Evolutionary conservation across 1,284 basidiomycete genomes (phyloP).

Genomic region (Leccinum ponderosum): DNA sequence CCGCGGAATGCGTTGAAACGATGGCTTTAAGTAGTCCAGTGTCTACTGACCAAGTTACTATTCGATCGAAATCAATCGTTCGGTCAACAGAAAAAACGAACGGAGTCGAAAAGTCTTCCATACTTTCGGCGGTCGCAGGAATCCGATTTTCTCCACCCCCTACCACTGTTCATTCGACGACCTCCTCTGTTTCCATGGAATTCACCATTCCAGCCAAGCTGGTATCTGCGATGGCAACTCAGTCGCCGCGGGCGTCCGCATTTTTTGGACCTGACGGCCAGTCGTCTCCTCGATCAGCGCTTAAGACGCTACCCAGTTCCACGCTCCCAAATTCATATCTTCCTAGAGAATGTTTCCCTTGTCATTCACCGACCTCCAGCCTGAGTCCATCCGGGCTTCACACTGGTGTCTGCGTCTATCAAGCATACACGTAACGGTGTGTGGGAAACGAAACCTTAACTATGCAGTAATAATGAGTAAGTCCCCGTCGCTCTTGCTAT

Average conservation of each 20-base stretch:
- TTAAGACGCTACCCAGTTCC: slow-evolving; percentile 16
- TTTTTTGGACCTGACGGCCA: neutral
- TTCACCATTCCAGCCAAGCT: slow-evolving; percentile 33
- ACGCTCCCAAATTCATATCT: slow-evolving; percentile 12
- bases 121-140: slow-evolving; percentile 9
- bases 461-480: slow-evolving; percentile 8
- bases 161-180: slow-evolving; percentile 11
- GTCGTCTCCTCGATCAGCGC: slow-evolving; percentile 15
- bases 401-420: slow-evolving; percentile 16
- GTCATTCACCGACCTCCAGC: slow-evolving; percentile 4
- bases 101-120: slow-evolving; percentile 1
- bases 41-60: neutral
- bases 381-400: slow-evolving; percentile 8
- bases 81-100: slow-evolving; percentile 16
- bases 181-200: slow-evolving; percentile 22
- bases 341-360: slow-evolving; percentile 2
- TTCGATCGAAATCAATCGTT: slow-evolving; percentile 32
- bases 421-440: slow-evolving; percentile 30
- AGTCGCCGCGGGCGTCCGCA: slow-evolving; percentile 11
- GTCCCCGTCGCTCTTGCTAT: neutral
- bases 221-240: slow-evolving; percentile 26
- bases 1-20: slow-evolving; percentile 19
- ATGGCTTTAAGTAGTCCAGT: slow-evolving; percentile 1
- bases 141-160: slow-evolving; percentile 6
- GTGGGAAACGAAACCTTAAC: slow-evolving; percentile 25